Conservation (phyloP, 148 eudicot species). For the Cornus suecica region DNA sequence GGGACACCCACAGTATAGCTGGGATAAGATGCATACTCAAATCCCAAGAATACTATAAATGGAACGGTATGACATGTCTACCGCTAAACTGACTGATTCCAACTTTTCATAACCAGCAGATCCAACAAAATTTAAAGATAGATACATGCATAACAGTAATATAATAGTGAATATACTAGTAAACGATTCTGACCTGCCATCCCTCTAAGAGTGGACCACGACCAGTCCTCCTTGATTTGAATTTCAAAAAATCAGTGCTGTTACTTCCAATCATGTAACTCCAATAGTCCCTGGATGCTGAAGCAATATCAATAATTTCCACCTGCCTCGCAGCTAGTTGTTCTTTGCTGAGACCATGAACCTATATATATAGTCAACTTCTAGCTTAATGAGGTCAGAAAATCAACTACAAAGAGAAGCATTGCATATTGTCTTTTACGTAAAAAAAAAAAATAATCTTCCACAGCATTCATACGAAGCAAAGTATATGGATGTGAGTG, state of each 20-base stretch:
- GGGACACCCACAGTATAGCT: neutral
- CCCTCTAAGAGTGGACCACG: constrained; percentile 69
- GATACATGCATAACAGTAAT: neutral
- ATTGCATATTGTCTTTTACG: neutral
- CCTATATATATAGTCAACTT: constrained; percentile 34
- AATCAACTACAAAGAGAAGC: neutral
- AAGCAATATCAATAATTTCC: constrained; percentile 59
- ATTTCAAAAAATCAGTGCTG: constrained; percentile 46
- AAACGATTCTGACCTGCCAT: constrained; percentile 51
- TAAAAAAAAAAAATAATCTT: too few species aligned
- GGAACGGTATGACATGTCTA: neutral
- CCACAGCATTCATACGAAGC: neutral
- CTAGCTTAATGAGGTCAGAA: neutral
- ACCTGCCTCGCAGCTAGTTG: constrained; percentile 53
- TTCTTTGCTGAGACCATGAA: constrained; percentile 53
- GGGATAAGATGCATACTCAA: neutral
- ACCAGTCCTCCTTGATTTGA: constrained; percentile 49
- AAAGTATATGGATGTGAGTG: neutral
- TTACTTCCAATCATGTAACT: constrained; percentile 52
- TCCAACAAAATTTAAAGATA: neutral
- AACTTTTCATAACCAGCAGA: neutral
- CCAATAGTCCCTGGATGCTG: constrained; percentile 53
- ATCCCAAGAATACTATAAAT: neutral
- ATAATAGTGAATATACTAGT: neutral
- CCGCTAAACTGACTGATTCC: neutral